A percentile compares a stretch with the other conserved stretches of the same genome.
These are phyloP conservation scores for Heterobasidion parviporum DNA, from an alignment of 1,284 basidiomycete genomes.

Conservation along the genomic window DNA sequence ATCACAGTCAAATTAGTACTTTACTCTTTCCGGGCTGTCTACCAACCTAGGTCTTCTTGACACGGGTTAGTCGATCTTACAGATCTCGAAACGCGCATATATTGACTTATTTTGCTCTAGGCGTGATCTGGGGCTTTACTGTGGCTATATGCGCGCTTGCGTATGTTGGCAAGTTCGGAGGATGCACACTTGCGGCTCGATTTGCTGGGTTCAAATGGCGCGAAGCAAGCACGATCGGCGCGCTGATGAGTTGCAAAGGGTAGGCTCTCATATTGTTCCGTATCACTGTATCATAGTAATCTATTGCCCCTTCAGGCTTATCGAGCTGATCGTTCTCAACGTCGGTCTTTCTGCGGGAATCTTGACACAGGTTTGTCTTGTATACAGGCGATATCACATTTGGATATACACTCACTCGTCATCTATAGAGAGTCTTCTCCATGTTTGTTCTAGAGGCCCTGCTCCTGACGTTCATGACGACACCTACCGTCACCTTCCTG, in stretches of 20 bases:
- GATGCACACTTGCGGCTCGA: slow-evolving; percentile 46
- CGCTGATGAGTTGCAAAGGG: slow-evolving; percentile 72
- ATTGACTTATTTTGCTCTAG: slow-evolving; percentile 14
- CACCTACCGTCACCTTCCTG: slow-evolving; percentile 70
- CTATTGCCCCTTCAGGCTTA: slow-evolving; percentile 21
- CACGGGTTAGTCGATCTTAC: slow-evolving; percentile 19
- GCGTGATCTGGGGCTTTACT: slow-evolving; percentile 57
- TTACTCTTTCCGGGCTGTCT: slow-evolving; percentile 56
- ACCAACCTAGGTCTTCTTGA: slow-evolving; percentile 61
- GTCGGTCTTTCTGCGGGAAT: slow-evolving; percentile 65
- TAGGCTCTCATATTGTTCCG: slow-evolving; percentile 16
- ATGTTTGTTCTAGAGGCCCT: slow-evolving; percentile 94
- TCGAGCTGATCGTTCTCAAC: slow-evolving; percentile 64
- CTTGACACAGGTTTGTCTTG: slow-evolving; percentile 44
- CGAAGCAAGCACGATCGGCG: slow-evolving; percentile 59
- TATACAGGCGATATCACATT: neutral
- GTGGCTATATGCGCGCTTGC: slow-evolving; percentile 42
- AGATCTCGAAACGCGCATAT: no score
- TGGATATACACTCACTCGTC: no score
- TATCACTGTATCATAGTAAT: neutral
- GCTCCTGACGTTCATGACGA: slow-evolving; percentile 83
- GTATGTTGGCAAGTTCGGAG: slow-evolving; percentile 52
- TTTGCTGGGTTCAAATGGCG: slow-evolving; percentile 46
- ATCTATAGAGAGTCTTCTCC: slow-evolving; percentile 51
- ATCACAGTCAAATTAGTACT: slow-evolving; percentile 32